These are phyloP conservation scores for Eimeria maxima DNA, from an alignment of 169 alveolate genomes.

Conservation along the genomic window DNA sequence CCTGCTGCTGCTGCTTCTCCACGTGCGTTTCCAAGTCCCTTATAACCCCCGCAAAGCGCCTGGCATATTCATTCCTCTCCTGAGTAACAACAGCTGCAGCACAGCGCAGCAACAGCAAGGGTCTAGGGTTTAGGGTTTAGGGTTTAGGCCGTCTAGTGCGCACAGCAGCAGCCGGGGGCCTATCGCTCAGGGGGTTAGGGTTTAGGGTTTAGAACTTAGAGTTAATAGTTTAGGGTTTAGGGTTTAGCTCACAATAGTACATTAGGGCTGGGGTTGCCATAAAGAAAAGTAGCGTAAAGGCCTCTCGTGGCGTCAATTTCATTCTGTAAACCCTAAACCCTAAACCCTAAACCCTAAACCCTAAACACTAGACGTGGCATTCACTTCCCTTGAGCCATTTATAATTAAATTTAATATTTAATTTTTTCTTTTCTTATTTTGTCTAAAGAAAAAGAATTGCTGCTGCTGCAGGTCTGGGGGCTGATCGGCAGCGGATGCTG, in stretches of 20 bases:
- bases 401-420: too few species aligned
- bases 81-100: not conserved
- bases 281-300: not conserved
- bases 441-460: too few species aligned
- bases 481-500: too few species aligned
- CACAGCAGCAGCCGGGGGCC: too few species aligned
- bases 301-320: not conserved
- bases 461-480: too few species aligned
- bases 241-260: not conserved
- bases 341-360: too few species aligned
- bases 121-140: too few species aligned
- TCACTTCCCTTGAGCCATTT: not conserved
- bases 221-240: not conserved
- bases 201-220: too few species aligned
- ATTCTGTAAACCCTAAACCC: not conserved
- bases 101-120: not conserved
- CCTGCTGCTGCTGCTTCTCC: not conserved
- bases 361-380: not conserved
- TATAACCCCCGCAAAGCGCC: not conserved
- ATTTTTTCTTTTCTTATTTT: too few species aligned
- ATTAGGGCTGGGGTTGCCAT: not conserved
- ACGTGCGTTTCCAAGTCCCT: not conserved
- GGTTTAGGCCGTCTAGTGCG: too few species aligned
- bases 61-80: not conserved
- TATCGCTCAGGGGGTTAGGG: too few species aligned